phyloP scores from a whole-genome alignment of 306 rosid species.

The Malus fusca region DNA sequence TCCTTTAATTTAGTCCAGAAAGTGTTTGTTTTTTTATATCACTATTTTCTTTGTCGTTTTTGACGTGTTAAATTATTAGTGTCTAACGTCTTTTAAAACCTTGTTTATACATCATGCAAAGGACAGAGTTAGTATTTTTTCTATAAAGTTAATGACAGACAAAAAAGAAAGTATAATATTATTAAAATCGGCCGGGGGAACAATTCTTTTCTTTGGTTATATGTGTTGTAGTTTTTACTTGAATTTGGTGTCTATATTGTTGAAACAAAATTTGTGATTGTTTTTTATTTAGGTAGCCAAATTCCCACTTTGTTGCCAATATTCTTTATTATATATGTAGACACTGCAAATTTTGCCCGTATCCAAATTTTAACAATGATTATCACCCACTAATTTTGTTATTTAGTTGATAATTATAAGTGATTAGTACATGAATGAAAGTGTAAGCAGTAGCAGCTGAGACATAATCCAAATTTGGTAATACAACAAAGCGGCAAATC shows the following conservation, averaged over 20 bases:
- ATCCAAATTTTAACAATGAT: background rate
- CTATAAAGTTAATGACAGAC: no score
- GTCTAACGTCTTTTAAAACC: no score
- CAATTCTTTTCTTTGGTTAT: background rate
- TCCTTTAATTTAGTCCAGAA: no score
- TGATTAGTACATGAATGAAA: background rate
- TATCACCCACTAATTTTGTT: background rate
- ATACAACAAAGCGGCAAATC: slow-evolving; percentile 27
- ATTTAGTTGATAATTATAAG: background rate
- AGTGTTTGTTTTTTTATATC: no score
- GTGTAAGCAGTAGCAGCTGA: slow-evolving; percentile 14
- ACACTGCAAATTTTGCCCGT: background rate
- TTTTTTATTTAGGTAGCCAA: background rate
- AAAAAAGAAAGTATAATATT: no score
- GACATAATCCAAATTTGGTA: slow-evolving; percentile 22
- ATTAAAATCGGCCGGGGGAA: background rate
- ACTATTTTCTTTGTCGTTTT: no score
- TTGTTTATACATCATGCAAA: no score
- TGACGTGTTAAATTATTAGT: no score
- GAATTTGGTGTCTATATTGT: background rate
- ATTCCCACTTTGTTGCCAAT: background rate
- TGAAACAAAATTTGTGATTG: background rate
- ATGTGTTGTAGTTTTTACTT: background rate
- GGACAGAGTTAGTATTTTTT: no score
- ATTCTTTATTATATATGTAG: background rate